Conservation (phyloP, 768 basidiomycete species). For the Amanita pallidorosea region DNA sequence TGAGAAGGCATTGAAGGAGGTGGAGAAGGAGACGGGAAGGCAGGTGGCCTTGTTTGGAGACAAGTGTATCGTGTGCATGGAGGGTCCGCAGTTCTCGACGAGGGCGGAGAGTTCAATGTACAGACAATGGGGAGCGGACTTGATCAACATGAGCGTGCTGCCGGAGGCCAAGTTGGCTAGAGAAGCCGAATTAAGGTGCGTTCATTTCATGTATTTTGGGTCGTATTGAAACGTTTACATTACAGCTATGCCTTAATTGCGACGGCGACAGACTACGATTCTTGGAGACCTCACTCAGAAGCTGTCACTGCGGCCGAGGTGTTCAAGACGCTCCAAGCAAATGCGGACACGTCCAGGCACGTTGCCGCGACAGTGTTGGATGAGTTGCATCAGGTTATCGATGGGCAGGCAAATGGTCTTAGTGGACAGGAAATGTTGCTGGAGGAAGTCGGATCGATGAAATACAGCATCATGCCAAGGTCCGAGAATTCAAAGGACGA, state of each 20-base stretch:
- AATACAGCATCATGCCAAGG: constrained; percentile 73
- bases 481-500: constrained; percentile 41
- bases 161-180: constrained; percentile 97
- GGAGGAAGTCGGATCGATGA: constrained; percentile 76
- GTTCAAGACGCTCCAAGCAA: constrained; percentile 75
- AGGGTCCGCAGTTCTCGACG: constrained; percentile 97
- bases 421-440: constrained; percentile 34
- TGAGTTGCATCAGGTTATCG: constrained; percentile 50
- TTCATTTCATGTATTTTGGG: background rate
- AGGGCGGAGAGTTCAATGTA: constrained; percentile 95
- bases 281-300: constrained; percentile 75
- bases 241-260: constrained; percentile 85
- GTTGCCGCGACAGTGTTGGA: constrained; percentile 63
- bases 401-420: constrained; percentile 22
- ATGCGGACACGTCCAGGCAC: constrained; percentile 77
- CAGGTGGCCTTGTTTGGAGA: constrained; percentile 66
- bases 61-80: constrained; percentile 91
- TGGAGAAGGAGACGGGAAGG: constrained; percentile 16
- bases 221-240: background rate
- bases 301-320: constrained; percentile 89
- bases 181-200: constrained; percentile 87
- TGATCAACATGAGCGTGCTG: constrained; percentile 96
- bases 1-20: constrained; percentile 45
- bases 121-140: constrained; percentile 80
- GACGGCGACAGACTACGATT: constrained; percentile 90